Conservation (phyloP, 495 filamentous ascomycete species). For the Filosporella fistucella region DNA sequence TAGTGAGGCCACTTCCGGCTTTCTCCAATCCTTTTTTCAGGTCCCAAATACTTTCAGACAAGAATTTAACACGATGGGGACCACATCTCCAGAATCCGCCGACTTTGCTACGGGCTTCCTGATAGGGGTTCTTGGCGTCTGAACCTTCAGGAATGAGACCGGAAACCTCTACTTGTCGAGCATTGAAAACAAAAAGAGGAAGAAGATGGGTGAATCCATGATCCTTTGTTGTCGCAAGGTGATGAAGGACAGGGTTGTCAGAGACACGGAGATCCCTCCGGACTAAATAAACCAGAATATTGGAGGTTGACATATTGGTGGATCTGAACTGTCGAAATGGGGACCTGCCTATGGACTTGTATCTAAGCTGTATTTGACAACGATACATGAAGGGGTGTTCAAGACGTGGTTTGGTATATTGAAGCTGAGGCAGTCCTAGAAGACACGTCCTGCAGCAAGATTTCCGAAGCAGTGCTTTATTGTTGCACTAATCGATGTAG, state of each 20-base stretch:
- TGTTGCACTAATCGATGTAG: no score
- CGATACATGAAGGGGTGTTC: no score
- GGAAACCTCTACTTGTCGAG: constrained; percentile 64
- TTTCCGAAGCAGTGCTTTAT: no score
- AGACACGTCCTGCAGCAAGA: no score
- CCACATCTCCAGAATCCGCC: constrained; percentile 65
- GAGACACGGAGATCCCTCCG: constrained; percentile 62
- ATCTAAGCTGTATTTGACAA: no score
- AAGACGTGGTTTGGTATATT: no score
- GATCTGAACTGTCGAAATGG: neutral
- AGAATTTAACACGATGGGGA: constrained; percentile 60
- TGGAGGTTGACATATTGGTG: constrained; percentile 20
- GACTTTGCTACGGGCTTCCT: constrained; percentile 49
- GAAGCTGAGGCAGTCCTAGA: no score
- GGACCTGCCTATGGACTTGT: no score
- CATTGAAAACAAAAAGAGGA: constrained; percentile 59
- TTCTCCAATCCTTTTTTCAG: constrained; percentile 51
- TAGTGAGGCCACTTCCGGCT: constrained; percentile 51
- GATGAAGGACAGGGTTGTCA: constrained; percentile 63
- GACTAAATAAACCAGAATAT: constrained; percentile 56
- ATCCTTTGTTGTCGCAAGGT: constrained; percentile 37
- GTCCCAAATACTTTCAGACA: constrained; percentile 65
- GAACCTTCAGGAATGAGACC: constrained; percentile 51
- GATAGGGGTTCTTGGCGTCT: constrained; percentile 44
- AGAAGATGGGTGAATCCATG: constrained; percentile 61